Evolutionary conservation across 169 alveolate species (phyloP).

Genomic region (Eimeria maxima): DNA sequence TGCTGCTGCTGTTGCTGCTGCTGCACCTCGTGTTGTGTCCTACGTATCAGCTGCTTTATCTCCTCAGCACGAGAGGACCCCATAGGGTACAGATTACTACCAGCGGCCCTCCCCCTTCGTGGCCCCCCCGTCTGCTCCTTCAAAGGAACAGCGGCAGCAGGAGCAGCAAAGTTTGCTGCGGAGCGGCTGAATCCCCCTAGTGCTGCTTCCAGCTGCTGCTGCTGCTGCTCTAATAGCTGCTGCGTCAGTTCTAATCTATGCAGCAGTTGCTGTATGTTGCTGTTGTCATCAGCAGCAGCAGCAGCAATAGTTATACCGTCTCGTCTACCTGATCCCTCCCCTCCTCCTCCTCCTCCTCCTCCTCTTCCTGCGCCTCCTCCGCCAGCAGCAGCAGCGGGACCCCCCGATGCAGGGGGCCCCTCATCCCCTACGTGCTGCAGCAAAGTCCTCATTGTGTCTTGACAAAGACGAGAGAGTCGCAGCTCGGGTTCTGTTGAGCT

Average conservation of each 20-base stretch:
- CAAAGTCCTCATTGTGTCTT: not conserved
- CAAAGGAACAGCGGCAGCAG: not conserved
- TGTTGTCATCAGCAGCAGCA: not conserved
- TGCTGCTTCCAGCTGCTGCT: not conserved
- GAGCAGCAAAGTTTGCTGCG: too few relatives aligned
- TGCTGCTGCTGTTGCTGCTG: constrained; percentile 14
- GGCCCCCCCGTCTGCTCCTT: not conserved
- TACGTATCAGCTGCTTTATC: constrained; percentile 10
- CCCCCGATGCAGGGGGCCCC: not conserved
- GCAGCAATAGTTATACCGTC: too few relatives aligned
- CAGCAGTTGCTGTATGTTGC: not conserved
- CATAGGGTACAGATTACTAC: not conserved
- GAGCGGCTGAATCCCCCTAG: not conserved
- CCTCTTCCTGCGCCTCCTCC: not conserved
- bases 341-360: too few relatives aligned
- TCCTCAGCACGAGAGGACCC: not conserved
- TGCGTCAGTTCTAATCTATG: not conserved
- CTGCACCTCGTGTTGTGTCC: not conserved
- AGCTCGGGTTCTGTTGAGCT: constrained; percentile 5
- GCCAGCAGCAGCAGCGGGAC: not conserved
- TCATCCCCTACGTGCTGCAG: constrained; percentile 42
- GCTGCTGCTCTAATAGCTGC: constrained; percentile 23
- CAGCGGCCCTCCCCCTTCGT: not conserved
- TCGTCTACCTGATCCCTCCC: not conserved
- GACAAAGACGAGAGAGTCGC: constrained; percentile 29